Evolutionary conservation across 2,329 filamentous ascomycete species (phyloP).

Genomic region (Aspergillus sp.): DNA sequence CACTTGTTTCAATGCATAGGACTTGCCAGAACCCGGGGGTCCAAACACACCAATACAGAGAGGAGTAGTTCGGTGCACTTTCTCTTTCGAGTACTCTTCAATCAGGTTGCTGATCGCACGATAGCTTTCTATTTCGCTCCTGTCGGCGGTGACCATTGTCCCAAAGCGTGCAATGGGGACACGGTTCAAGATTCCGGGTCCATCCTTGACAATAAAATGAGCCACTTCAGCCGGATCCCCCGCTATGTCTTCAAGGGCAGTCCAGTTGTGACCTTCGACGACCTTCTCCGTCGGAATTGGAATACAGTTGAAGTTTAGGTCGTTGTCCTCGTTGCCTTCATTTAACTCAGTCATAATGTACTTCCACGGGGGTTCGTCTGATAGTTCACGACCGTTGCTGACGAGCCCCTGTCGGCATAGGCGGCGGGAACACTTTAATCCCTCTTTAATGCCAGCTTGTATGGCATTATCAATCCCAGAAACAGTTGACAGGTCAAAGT

Average conservation of each 20-base stretch:
- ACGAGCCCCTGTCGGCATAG: not conserved
- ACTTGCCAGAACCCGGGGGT: slow-evolving; percentile 4
- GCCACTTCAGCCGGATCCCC: not conserved
- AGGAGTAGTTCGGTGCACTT: not conserved
- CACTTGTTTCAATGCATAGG: not conserved
- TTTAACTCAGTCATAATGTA: not conserved
- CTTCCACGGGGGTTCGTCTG: not conserved
- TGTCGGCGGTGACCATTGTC: not conserved
- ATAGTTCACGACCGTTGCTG: not conserved
- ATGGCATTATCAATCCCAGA: not conserved
- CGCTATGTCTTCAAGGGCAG: not conserved
- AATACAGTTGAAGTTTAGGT: not conserved
- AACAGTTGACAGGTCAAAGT: not conserved
- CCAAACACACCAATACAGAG: slow-evolving; percentile 7
- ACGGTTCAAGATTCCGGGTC: not conserved
- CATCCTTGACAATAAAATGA: not conserved
- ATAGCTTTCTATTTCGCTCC: slow-evolving; percentile 2
- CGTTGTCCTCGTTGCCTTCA: not conserved
- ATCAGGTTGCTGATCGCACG: slow-evolving; percentile 4
- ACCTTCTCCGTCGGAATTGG: not conserved
- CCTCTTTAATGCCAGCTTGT: not conserved
- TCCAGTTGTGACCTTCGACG: not conserved
- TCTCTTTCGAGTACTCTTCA: not conserved
- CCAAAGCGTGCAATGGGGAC: slow-evolving; percentile 3
- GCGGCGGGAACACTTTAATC: not conserved